Evolutionary conservation across 768 basidiomycete species (phyloP), one percentile per base, ranked within the genome.

Genomic region (Kwoniella sp.): DNA sequence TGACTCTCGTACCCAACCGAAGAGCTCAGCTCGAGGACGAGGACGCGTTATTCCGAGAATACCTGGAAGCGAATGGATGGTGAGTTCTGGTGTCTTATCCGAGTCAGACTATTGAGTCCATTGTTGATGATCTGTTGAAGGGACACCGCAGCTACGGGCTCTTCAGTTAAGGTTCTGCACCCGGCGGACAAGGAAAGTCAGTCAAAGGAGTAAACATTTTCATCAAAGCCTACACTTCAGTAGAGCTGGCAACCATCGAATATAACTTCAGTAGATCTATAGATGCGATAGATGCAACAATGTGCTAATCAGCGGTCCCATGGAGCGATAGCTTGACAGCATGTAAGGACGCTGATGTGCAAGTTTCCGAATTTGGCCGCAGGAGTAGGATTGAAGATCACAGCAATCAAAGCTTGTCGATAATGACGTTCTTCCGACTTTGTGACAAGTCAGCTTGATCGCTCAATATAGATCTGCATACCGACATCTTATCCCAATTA

Each of bases 1-100:
- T 58, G 57, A 58, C 30, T 17, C 23, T 52, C 4, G 50, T 60
- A 5, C 59, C 59, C 2, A 50, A 60, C 15, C 26, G 59, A 47
- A 30, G 59, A 37, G 59, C 47, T 22, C 59, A 60, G 45, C 31
- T 60, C 22, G 59, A 60, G 31, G 59, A 60, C 31, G 59, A 60
- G 31, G 59, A 60, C 48, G 3, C 34, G 12, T 45, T 50, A 26
- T 60, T 52, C 30, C 26, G 59, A 23, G 3, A 30, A 28, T 60
- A 60, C 29, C 34, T 60, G 2, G 59, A 52, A 38, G 48, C 20
- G 17, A 60, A 60, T 25, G 59, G 59, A 31, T 60, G 59, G 59
- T 58, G 25, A 58, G 57, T 48, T 37, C 5, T 37, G 13, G 34
- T 7, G 34, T 7, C 5, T 5, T 37, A 37, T 13, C 5, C 7